A percentile compares a stretch with the other conserved stretches of the same genome.
phyloP scores from a whole-genome alignment of 768 basidiomycete genomes.

The Royoungia palumana region DNA sequence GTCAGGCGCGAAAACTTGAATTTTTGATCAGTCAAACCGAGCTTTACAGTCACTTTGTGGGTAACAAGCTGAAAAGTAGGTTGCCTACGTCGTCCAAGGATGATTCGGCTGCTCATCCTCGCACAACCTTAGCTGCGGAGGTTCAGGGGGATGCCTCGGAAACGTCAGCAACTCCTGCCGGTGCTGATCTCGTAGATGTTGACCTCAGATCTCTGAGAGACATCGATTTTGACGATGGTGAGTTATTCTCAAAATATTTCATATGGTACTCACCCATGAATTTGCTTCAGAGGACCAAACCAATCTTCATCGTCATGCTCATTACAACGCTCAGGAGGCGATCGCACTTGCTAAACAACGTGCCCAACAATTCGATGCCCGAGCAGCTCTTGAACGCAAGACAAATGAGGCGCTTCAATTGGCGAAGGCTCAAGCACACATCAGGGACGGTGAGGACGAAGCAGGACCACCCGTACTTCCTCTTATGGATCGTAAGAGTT shows the following conservation, averaged over 20 bases:
- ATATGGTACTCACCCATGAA: neutral
- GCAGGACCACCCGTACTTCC: slow-evolving; percentile 37
- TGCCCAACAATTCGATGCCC: slow-evolving; percentile 82
- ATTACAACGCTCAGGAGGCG: slow-evolving; percentile 87
- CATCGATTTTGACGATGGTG: slow-evolving; percentile 91
- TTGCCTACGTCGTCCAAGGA: slow-evolving; percentile 14
- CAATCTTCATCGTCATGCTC: slow-evolving; percentile 81
- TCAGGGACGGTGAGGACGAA: slow-evolving; percentile 42
- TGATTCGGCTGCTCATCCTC: slow-evolving; percentile 14
- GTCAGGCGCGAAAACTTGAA: slow-evolving; percentile 94
- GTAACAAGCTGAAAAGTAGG: slow-evolving; percentile 90
- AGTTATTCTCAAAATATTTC: slow-evolving; percentile 18
- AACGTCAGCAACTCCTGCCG: slow-evolving; percentile 44
- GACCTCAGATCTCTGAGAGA: slow-evolving; percentile 57
- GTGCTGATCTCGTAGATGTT: slow-evolving; percentile 55
- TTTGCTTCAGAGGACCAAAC: slow-evolving; percentile 70
- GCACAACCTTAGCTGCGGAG: slow-evolving; percentile 56
- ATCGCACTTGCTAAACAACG: slow-evolving; percentile 72
- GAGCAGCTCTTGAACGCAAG: slow-evolving; percentile 76
- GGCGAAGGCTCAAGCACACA: slow-evolving; percentile 51
- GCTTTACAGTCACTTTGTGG: slow-evolving; percentile 98
- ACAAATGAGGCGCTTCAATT: slow-evolving; percentile 73
- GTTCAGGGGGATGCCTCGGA: slow-evolving; percentile 60
- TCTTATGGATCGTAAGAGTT: slow-evolving; percentile 66
- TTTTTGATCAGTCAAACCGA: slow-evolving; percentile 99